Evolutionary conservation across 2,329 filamentous ascomycete species (phyloP).

Genomic region (Diaporthe amygdali): DNA sequence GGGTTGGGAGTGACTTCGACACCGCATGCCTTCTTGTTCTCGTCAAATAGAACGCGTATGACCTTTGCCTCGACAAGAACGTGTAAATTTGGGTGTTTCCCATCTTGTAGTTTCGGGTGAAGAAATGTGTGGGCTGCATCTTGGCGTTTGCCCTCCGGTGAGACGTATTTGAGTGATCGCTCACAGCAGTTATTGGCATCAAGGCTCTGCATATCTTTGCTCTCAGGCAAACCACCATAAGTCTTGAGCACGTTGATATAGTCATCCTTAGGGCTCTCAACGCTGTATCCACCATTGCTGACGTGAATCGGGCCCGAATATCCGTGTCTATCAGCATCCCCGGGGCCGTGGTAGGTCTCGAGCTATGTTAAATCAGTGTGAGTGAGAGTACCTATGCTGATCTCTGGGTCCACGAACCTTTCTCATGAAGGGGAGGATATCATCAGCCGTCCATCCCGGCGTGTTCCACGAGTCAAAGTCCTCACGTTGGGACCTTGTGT

Average conservation of each 20-base stretch:
- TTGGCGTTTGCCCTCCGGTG: constrained; percentile 43
- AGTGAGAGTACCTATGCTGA: not conserved
- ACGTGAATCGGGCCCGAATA: constrained; percentile 53
- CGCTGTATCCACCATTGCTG: constrained; percentile 49
- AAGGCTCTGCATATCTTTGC: constrained; percentile 55
- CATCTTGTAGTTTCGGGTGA: constrained; percentile 35
- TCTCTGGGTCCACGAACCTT: constrained; percentile 37
- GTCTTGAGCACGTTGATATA: constrained; percentile 50
- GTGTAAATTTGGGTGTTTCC: constrained; percentile 36
- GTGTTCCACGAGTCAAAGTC: constrained; percentile 36
- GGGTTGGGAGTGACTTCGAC: constrained; percentile 60
- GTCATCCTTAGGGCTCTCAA: constrained; percentile 41
- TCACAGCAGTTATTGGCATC: constrained; percentile 42
- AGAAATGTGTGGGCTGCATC: constrained; percentile 37
- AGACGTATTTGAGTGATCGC: constrained; percentile 35
- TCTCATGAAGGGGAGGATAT: constrained; percentile 53
- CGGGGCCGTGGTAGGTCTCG: constrained; percentile 30
- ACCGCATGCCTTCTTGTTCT: constrained; percentile 55
- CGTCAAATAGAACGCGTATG: constrained; percentile 58
- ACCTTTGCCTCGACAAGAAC: constrained; percentile 39
- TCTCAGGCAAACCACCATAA: constrained; percentile 49
- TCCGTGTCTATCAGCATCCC: constrained; percentile 45
- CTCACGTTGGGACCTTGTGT: constrained; percentile 33
- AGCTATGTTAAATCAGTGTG: constrained; percentile 15
- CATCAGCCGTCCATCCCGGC: constrained; percentile 32